These are phyloP conservation scores for Rosa multiflora DNA, from an alignment of 306 rosid genomes.

Conservation along the genomic window DNA sequence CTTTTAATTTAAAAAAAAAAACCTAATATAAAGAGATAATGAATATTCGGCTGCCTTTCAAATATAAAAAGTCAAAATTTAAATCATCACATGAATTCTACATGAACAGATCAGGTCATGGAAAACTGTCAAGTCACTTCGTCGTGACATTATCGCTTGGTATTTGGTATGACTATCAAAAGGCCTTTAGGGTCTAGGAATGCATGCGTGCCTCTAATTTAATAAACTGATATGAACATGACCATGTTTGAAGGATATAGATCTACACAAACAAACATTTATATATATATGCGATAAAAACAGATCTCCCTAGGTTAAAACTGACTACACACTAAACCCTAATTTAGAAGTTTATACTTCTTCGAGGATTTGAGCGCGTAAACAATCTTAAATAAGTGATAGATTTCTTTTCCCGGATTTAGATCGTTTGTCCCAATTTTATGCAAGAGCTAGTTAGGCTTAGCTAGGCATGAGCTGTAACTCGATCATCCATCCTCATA, in stretches of 20 bases:
- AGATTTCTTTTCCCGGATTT: background rate
- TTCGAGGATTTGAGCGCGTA: background rate
- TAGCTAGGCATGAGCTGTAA: conserved; percentile 6
- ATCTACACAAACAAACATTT: background rate
- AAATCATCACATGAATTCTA: background rate
- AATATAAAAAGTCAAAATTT: background rate
- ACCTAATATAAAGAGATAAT: background rate
- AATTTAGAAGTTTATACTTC: background rate
- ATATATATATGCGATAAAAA: background rate
- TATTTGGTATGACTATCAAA: background rate
- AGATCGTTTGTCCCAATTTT: background rate
- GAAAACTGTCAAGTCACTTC: background rate
- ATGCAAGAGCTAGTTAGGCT: background rate
- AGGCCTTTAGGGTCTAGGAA: background rate
- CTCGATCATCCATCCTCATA: background rate
- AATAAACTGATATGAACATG: background rate
- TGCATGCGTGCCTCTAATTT: background rate
- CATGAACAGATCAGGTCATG: conserved; percentile 1
- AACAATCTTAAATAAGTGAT: background rate
- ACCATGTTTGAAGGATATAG: background rate
- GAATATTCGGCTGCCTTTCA: background rate
- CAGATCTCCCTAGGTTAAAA: background rate
- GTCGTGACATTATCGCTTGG: background rate
- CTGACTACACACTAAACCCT: background rate
- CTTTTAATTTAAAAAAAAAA: too few relatives aligned